Percentiles rank a stretch among this genome's conserved stretches.
These are phyloP conservation scores for Coemansia sp. DNA, from an alignment of 192 early-diverging fungal genomes.

Conservation along the genomic window DNA sequence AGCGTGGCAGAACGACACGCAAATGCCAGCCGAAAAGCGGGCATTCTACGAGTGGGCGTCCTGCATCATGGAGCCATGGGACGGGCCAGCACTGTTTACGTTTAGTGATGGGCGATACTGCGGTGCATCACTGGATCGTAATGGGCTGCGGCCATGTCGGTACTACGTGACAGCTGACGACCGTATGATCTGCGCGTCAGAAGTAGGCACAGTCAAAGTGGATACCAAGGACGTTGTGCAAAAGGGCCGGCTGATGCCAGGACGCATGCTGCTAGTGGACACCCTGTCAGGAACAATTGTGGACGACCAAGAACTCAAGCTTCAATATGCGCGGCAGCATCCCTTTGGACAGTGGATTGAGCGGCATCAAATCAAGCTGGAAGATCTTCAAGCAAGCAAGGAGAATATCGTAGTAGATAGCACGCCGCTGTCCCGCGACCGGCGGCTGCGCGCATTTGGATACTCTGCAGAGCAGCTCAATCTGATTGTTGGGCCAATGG, in stretches of 20 bases:
- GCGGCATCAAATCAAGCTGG: slow-evolving; percentile 73
- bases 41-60: slow-evolving; percentile 98
- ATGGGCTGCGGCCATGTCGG: slow-evolving; percentile 96
- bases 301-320: slow-evolving; percentile 88
- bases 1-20: slow-evolving; percentile 90
- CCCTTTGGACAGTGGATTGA: slow-evolving; percentile 87
- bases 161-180: slow-evolving; percentile 91
- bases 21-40: slow-evolving; percentile 77
- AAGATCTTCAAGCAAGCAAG: slow-evolving; percentile 51
- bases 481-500: slow-evolving; percentile 87
- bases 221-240: slow-evolving; percentile 73
- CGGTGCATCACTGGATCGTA: slow-evolving; percentile 97
- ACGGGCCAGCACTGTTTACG: slow-evolving; percentile 96
- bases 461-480: slow-evolving; percentile 93
- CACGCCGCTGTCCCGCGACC: slow-evolving; percentile 66
- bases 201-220: slow-evolving; percentile 88
- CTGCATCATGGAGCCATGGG: slow-evolving; percentile 97
- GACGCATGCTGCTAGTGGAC: slow-evolving; percentile 96
- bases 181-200: slow-evolving; percentile 96
- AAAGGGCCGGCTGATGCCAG: slow-evolving; percentile 95
- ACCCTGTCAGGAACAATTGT: slow-evolving; percentile 86
- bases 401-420: slow-evolving; percentile 58
- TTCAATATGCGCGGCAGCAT: slow-evolving; percentile 61
- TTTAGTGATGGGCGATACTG: slow-evolving; percentile 96
- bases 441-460: slow-evolving; percentile 81